Conservation (phyloP, 163 green algal species). For the Prototheca wickerhamii region DNA sequence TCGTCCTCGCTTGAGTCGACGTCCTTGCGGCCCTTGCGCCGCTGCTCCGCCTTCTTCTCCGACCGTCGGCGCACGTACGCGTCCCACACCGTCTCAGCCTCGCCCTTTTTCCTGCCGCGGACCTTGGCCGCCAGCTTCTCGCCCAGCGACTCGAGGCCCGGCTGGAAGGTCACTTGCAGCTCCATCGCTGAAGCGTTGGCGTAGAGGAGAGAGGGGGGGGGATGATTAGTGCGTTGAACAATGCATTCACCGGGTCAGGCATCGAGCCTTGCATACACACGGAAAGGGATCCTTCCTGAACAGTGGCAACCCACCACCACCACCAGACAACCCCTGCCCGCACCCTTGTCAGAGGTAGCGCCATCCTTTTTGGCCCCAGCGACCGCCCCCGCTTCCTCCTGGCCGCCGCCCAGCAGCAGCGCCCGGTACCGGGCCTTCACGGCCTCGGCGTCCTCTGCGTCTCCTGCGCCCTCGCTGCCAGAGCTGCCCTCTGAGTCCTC, state of each 20-base stretch:
- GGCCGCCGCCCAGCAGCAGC: constrained; percentile 43
- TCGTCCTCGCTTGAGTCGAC: constrained; percentile 12
- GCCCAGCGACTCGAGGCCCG: constrained; percentile 68
- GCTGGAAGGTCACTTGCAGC: constrained; percentile 69
- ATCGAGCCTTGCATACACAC: too few relatives aligned
- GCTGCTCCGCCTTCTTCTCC: constrained; percentile 38
- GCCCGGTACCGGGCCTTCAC: constrained; percentile 39
- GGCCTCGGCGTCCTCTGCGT: constrained; percentile 23
- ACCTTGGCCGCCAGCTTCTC: constrained; percentile 58
- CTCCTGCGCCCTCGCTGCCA: not conserved
- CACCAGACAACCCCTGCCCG: constrained; percentile 21
- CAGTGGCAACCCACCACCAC: too few relatives aligned
- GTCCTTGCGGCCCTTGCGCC: constrained; percentile 15
- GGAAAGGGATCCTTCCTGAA: too few relatives aligned
- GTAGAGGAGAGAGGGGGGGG: not conserved
- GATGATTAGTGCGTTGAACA: not conserved
- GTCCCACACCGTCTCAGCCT: constrained; percentile 74
- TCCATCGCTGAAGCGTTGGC: constrained; percentile 59
- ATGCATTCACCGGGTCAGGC: not conserved
- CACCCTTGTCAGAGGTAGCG: constrained; percentile 30
- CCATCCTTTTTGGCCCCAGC: too few relatives aligned
- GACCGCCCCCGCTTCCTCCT: constrained; percentile 1
- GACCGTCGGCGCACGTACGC: constrained; percentile 51
- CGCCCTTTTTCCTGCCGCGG: constrained; percentile 35
- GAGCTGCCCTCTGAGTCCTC: constrained; percentile 29